A percentile compares a stretch with the other conserved stretches of the same genome.
Conservation (phyloP, 371 early-diverging fungal genomes). For the Quaeritorhiza haematococci region DNA sequence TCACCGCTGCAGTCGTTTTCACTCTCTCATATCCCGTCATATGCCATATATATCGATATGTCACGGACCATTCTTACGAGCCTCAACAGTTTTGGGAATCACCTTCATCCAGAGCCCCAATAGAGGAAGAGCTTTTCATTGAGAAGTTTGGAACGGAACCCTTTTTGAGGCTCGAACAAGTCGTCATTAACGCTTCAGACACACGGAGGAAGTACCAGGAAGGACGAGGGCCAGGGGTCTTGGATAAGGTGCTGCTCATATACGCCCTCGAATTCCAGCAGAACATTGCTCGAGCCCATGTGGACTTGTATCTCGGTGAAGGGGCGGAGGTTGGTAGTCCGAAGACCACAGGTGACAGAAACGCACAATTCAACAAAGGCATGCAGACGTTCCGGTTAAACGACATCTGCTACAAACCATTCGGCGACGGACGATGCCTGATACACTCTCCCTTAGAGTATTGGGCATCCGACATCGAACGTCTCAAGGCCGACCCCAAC, state of each 20-base stretch:
- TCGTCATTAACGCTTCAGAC: slow-evolving; percentile 21
- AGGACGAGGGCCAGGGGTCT: slow-evolving; percentile 8
- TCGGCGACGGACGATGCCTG: slow-evolving; percentile 34
- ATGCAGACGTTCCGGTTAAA: slow-evolving; percentile 18
- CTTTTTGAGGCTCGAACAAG: slow-evolving; percentile 33
- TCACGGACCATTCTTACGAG: slow-evolving; percentile 30
- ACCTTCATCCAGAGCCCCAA: slow-evolving; percentile 15
- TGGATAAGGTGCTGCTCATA: slow-evolving; percentile 12
- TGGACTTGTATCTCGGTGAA: not conserved
- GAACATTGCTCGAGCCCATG: not conserved
- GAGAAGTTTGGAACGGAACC: slow-evolving; percentile 21
- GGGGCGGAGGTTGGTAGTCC: slow-evolving; percentile 8
- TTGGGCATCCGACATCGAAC: slow-evolving; percentile 34
- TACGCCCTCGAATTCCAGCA: slow-evolving; percentile 24
- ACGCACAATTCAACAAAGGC: slow-evolving; percentile 22
- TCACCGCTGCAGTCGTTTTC: slow-evolving; percentile 46
- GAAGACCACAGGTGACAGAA: slow-evolving; percentile 15
- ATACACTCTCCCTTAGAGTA: slow-evolving; percentile 54
- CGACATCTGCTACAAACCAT: slow-evolving; percentile 40
- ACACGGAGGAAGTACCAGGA: not conserved
- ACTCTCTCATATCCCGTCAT: slow-evolving; percentile 51
- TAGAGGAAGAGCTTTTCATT: slow-evolving; percentile 12
- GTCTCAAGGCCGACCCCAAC: slow-evolving; percentile 27
- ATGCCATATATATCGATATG: slow-evolving; percentile 21
- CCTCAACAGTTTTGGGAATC: slow-evolving; percentile 24